These are phyloP conservation scores for Prillingera fragicola DNA, from an alignment of 1,284 basidiomycete species.

Conservation along the genomic window DNA sequence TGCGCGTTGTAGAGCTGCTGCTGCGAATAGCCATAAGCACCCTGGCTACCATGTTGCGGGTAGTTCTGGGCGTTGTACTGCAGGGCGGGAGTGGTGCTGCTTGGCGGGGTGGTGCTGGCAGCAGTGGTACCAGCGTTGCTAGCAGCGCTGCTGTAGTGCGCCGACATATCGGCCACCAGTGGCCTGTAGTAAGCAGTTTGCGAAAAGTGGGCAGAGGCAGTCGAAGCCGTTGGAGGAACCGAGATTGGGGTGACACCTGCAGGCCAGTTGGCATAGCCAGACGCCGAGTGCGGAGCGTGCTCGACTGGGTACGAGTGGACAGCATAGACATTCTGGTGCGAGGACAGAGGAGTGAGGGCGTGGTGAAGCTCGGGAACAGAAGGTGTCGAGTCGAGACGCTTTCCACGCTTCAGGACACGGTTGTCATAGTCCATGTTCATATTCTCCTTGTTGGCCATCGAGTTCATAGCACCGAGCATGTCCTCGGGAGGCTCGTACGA, in stretches of 20 bases:
- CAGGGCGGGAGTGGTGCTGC: no score
- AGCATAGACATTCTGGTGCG: constrained; percentile 18
- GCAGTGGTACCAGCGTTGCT: no score
- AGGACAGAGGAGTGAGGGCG: constrained; percentile 10
- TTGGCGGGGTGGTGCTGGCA: no score
- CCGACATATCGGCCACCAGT: constrained; percentile 7
- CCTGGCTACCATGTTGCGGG: no score
- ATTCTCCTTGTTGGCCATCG: constrained; percentile 21
- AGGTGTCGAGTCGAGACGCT: constrained; percentile 6
- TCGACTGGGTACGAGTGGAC: constrained; percentile 11
- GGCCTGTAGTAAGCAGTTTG: constrained; percentile 15
- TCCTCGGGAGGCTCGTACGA: constrained; percentile 6
- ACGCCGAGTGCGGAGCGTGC: constrained; percentile 3
- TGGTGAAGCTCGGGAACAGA: constrained; percentile 8
- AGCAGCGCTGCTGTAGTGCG: no score
- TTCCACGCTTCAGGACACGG: constrained; percentile 15
- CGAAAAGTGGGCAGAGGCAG: no score
- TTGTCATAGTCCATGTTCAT: constrained; percentile 13
- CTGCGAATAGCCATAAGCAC: no score
- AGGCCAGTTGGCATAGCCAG: constrained; percentile 6
- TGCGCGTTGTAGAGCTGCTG: no score
- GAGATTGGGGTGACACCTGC: constrained; percentile 9
- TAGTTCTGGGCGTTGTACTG: no score
- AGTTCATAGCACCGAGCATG: not conserved
- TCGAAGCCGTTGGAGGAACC: not conserved